Conservation (phyloP, 352 stramenopile species). For the Elongisporangium prolatum region DNA sequence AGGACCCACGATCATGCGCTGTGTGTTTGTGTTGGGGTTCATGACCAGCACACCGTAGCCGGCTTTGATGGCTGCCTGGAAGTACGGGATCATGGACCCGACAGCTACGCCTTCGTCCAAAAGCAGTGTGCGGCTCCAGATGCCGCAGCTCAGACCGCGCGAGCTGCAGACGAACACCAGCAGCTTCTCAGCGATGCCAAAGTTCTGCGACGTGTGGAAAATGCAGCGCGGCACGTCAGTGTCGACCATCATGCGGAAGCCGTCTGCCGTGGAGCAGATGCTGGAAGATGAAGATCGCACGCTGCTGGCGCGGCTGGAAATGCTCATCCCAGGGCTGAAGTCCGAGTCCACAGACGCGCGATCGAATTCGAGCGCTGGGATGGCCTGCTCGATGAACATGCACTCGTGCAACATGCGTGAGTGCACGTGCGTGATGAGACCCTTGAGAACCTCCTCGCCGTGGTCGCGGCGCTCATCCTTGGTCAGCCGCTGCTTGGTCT, state of each 20-base stretch:
- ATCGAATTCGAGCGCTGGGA: slow-evolving; percentile 64
- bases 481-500: slow-evolving; percentile 45
- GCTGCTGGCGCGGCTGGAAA: slow-evolving; percentile 19
- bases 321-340: slow-evolving; percentile 35
- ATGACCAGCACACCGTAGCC: slow-evolving; percentile 87
- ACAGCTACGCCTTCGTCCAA: slow-evolving; percentile 84
- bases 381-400: slow-evolving; percentile 76
- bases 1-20: slow-evolving; percentile 47
- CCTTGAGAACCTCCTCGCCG: slow-evolving; percentile 62
- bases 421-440: slow-evolving; percentile 74
- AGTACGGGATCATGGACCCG: slow-evolving; percentile 88
- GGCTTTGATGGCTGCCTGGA: slow-evolving; percentile 60
- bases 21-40: slow-evolving; percentile 90
- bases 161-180: slow-evolving; percentile 84
- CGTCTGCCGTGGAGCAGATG: slow-evolving; percentile 77
- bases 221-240: slow-evolving; percentile 73
- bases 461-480: slow-evolving; percentile 67
- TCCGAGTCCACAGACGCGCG: slow-evolving; percentile 40
- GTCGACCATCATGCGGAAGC: slow-evolving; percentile 81
- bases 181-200: slow-evolving; percentile 66
- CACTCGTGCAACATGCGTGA: slow-evolving; percentile 75
- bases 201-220: slow-evolving; percentile 80
- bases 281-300: slow-evolving; percentile 73
- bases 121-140: slow-evolving; percentile 84
- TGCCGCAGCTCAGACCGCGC: slow-evolving; percentile 71